Evolutionary conservation across 805 yeast genomes (phyloP).

Genomic region (Jamesozyma spencerorum): DNA sequence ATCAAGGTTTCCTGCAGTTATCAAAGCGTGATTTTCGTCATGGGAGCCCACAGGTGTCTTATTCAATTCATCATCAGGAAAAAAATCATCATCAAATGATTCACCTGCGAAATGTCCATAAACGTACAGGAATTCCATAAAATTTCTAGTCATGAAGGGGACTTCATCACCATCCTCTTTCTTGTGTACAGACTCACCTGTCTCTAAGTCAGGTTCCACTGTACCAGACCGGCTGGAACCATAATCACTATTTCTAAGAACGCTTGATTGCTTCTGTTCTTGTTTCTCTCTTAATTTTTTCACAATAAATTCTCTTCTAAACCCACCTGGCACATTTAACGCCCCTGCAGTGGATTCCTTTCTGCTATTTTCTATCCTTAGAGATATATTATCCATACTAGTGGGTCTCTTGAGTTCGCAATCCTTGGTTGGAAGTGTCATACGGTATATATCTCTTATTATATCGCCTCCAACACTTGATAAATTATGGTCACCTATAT

Average conservation of each 20-base stretch:
- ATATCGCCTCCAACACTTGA: conserved; percentile 31
- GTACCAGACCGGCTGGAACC: background rate
- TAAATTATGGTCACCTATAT: conserved; percentile 9
- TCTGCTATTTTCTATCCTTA: conserved; percentile 28
- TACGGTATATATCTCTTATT: conserved; percentile 30
- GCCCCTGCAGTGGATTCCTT: conserved; percentile 59
- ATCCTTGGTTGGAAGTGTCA: conserved; percentile 8
- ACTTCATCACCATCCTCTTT: conserved; percentile 18
- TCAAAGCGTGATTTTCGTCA: conserved; percentile 24
- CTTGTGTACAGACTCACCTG: background rate
- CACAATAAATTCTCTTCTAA: conserved; percentile 59
- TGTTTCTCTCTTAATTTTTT: conserved; percentile 29
- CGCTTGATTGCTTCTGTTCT: background rate
- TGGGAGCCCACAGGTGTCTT: background rate
- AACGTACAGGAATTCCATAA: conserved; percentile 64
- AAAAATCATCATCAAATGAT: conserved; percentile 57
- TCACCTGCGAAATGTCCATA: conserved; percentile 88
- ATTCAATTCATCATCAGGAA: conserved; percentile 32
- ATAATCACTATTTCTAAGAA: background rate
- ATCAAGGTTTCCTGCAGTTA: conserved; percentile 10
- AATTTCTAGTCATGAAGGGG: conserved; percentile 57
- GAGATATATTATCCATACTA: conserved; percentile 23
- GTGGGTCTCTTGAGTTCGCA: conserved; percentile 7
- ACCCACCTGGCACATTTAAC: conserved; percentile 73
- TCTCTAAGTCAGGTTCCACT: too few species aligned